A percentile compares a stretch with the other conserved stretches of the same genome.
These are phyloP conservation scores for Cornus kousa DNA, from an alignment of 148 eudicot species.

Conservation along the genomic window DNA sequence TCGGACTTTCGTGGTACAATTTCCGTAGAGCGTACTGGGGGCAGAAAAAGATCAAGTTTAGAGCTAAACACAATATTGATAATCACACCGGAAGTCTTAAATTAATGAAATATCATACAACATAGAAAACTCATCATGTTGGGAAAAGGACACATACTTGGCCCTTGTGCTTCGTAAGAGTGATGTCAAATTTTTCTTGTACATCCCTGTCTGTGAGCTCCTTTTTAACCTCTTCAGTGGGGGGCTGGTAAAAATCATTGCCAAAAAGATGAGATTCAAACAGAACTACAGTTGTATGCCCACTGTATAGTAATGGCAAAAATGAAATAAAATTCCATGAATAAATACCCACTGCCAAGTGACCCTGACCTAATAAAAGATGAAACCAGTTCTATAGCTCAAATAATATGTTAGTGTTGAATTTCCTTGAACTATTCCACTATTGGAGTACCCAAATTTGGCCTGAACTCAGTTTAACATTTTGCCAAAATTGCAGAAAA, in stretches of 20 bases:
- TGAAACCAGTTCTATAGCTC: too few species aligned
- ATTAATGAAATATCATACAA: background rate
- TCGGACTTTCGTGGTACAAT: slow-evolving; percentile 95
- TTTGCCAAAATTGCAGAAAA: background rate
- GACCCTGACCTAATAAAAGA: background rate
- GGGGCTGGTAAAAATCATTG: slow-evolving; percentile 43
- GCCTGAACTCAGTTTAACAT: background rate
- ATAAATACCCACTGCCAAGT: background rate
- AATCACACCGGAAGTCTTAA: background rate
- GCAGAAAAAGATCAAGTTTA: slow-evolving; percentile 16
- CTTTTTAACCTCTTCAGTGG: slow-evolving; percentile 76
- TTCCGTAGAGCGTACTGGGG: slow-evolving; percentile 93
- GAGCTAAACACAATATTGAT: background rate
- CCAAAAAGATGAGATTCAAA: background rate
- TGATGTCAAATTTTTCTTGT: slow-evolving; percentile 71
- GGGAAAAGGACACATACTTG: slow-evolving; percentile 48
- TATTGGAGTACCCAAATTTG: background rate
- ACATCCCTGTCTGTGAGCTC: slow-evolving; percentile 70
- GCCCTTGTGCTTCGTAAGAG: slow-evolving; percentile 86
- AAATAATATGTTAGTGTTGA: background rate
- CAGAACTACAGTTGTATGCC: background rate
- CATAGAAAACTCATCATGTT: background rate
- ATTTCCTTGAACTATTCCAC: background rate
- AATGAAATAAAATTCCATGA: too few species aligned
- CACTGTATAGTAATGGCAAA: background rate